A percentile compares a stretch with the other conserved stretches of the same genome.
These are phyloP conservation scores for Aspergillus piperis DNA, from an alignment of 2,329 filamentous ascomycete genomes.

Conservation along the genomic window DNA sequence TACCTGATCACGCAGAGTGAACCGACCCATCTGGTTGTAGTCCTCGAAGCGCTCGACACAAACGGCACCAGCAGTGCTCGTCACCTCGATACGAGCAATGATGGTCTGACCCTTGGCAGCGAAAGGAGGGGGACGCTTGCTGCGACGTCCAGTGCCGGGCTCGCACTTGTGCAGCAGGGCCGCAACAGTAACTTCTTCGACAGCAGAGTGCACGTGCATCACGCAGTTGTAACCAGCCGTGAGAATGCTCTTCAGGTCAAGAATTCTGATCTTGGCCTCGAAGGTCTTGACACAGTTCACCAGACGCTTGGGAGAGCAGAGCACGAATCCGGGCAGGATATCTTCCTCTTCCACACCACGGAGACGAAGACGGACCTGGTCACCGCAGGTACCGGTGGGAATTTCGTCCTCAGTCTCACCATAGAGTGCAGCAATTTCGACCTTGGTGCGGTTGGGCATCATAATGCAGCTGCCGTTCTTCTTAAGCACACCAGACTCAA, in stretches of 20 bases:
- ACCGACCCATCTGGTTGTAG: constrained; percentile 89
- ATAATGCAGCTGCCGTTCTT: constrained; percentile 83
- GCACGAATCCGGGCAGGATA: constrained; percentile 89
- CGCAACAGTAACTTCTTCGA: constrained; percentile 93
- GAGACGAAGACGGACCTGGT: constrained; percentile 89
- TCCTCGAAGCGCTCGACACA: constrained; percentile 96
- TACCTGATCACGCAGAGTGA: constrained; percentile 87
- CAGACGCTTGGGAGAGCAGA: constrained; percentile 90
- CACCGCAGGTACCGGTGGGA: constrained; percentile 77
- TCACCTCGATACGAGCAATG: constrained; percentile 88
- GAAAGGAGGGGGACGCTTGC: constrained; percentile 89
- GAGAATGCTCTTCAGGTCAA: constrained; percentile 92
- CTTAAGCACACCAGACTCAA: constrained; percentile 91
- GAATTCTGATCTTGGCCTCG: constrained; percentile 93
- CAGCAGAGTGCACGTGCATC: constrained; percentile 92
- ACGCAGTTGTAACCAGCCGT: constrained; percentile 97
- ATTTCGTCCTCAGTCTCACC: constrained; percentile 97
- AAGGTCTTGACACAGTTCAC: constrained; percentile 89
- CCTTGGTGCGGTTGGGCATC: constrained; percentile 89
- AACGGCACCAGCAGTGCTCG: constrained; percentile 78
- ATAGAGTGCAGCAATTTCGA: constrained; percentile 82
- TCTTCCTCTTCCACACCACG: constrained; percentile 98
- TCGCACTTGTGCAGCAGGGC: constrained; percentile 89
- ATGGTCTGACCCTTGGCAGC: constrained; percentile 79
- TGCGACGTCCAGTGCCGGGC: constrained; percentile 90